These are phyloP conservation scores for Globisporangium lucens DNA, from an alignment of 352 stramenopile genomes.

Conservation along the genomic window DNA sequence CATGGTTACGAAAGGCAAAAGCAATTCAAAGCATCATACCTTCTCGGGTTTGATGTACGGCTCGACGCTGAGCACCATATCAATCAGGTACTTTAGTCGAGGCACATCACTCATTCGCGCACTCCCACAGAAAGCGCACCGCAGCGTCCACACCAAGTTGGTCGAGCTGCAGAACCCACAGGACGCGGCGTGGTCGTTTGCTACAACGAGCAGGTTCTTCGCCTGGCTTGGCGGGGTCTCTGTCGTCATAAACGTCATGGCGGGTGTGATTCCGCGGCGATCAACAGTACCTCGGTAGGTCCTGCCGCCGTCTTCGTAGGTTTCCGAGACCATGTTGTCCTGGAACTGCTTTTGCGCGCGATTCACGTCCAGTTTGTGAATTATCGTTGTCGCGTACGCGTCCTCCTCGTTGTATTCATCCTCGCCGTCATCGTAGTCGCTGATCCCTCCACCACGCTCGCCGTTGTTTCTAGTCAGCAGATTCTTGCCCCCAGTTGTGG, in stretches of 20 bases:
- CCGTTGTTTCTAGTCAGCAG: conserved; percentile 2
- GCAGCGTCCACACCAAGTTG: conserved; percentile 65
- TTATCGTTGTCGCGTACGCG: conserved; percentile 14
- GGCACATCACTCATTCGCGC: conserved; percentile 69
- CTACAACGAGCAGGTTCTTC: conserved; percentile 34
- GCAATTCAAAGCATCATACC: conserved; percentile 21
- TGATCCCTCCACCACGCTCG: background rate
- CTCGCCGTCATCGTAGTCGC: background rate
- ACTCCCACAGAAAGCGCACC: conserved; percentile 70
- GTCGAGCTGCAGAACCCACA: conserved; percentile 74
- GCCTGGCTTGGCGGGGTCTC: conserved; percentile 51
- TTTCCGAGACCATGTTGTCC: conserved; percentile 21
- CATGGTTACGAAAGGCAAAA: background rate
- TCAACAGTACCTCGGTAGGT: conserved; percentile 46
- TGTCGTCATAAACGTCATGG: conserved; percentile 55
- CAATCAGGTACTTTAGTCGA: conserved; percentile 70
- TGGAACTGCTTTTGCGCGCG: conserved; percentile 26
- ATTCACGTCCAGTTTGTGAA: conserved; percentile 12
- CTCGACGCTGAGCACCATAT: conserved; percentile 76
- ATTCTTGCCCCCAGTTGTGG: conserved; percentile 1
- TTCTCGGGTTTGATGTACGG: conserved; percentile 52
- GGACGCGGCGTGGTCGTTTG: conserved; percentile 23
- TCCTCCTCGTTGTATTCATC: conserved; percentile 7
- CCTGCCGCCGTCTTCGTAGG: conserved; percentile 46
- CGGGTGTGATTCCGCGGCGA: conserved; percentile 55